phyloP scores from a whole-genome alignment of 2,329 filamentous ascomycete species.

The Phialemoniopsis sp. region DNA sequence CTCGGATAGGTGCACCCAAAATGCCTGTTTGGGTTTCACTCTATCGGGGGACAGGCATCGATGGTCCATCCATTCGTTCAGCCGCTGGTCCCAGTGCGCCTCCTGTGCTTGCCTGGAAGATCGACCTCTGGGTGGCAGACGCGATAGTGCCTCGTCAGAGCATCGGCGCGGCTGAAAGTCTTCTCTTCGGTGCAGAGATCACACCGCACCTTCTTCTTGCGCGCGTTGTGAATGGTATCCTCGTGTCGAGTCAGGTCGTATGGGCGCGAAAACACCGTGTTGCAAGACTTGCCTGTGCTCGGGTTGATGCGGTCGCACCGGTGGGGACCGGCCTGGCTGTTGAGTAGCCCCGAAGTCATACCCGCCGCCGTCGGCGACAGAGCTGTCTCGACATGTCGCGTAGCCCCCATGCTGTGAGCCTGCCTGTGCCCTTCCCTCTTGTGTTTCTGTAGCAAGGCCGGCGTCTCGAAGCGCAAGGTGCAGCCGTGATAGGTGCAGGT shows the following conservation, averaged over 20 bases:
- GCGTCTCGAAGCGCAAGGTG: constrained; percentile 81
- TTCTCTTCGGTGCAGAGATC: constrained; percentile 93
- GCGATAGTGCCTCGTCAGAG: constrained; percentile 87
- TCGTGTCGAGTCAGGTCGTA: constrained; percentile 97
- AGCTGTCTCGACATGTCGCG: constrained; percentile 10
- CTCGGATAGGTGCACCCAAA: too few species aligned
- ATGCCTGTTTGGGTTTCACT: too few species aligned
- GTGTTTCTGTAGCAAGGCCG: constrained; percentile 84
- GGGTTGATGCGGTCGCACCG: constrained; percentile 91
- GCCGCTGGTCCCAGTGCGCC: constrained; percentile 21
- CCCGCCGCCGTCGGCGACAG: constrained; percentile 18
- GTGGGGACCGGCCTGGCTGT: constrained; percentile 90
- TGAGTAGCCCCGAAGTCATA: constrained; percentile 56
- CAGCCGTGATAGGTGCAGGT: constrained; percentile 96
- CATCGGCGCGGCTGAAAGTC: constrained; percentile 93
- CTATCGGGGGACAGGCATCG: too few species aligned
- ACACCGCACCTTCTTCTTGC: constrained; percentile 93
- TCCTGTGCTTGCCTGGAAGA: constrained; percentile 61
- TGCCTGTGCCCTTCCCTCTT: constrained; percentile 90
- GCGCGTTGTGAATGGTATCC: constrained; percentile 92
- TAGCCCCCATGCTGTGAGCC: constrained; percentile 47
- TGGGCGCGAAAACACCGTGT: constrained; percentile 87
- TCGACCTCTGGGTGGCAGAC: constrained; percentile 90
- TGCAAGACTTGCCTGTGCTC: constrained; percentile 91
- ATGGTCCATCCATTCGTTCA: too few species aligned